Base-by-base conservation (phyloP, 2,329 filamentous ascomycete genomes). In the Sporothrix euskadiensis region DNA sequence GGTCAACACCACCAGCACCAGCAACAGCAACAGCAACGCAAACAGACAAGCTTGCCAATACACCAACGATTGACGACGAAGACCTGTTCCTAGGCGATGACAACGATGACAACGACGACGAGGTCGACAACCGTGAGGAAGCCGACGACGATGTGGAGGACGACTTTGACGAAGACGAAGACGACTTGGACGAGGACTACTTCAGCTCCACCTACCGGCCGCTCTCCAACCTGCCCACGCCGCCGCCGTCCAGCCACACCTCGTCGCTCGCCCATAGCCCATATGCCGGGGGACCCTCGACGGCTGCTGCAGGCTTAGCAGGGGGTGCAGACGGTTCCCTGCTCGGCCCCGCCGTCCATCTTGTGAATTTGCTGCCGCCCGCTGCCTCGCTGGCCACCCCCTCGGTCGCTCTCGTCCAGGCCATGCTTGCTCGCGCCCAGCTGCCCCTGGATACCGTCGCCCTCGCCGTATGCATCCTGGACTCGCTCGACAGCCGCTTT, bases 151-250 rank as follows among this genome's bases (percentile, higher is more conserved):
- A 71, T n/a, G 19, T 8, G 1, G 52, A 57, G 1, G 35, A 59
- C 39, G 54, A 71, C 6, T 32, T n/a, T 7, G 59, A 71, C 59
- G 82, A 84, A 75, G 83, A 86, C 77, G 84, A 86, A 73, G 83
- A 83, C 76, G 85, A 86, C 77, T 83, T 84, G 75, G 84, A 85
- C 78, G 83, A 85, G 74, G 84, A 84, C 75, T 88, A 88, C 80
- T 89, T 90, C 78, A 80, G 81, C 72, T 83, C 83, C 74, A 90
- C 89, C 76, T 92, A 91, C 81, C 86, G 88, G 66, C 90, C 90
- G 10, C 84, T 92, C 70, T 91, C 89, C 41, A 90, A 89, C 80
- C 85, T 92, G 30, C 90, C 90, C 30, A 92, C 90, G 71, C 90
- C 90, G 75, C 90, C 90, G 61, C 86, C 85, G 12, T 90, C 88